phyloP scores from a whole-genome alignment of 768 basidiomycete genomes.

The Boletus sensibilis region DNA sequence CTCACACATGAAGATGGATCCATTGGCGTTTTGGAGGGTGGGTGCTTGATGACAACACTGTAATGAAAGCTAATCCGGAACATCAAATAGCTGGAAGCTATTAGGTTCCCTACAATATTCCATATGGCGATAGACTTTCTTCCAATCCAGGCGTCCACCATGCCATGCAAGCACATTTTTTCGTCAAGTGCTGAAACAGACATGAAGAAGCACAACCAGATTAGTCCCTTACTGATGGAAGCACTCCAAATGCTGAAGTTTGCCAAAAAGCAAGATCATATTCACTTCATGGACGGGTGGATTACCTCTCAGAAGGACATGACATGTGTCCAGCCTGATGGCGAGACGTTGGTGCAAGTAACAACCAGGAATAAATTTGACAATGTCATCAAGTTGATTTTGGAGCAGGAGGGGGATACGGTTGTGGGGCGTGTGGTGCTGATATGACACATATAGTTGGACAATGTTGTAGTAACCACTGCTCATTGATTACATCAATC shows the following conservation, averaged over 20 bases:
- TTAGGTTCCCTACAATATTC: neutral
- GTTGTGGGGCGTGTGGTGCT: neutral
- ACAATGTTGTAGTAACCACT: no score
- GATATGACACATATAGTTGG: no score
- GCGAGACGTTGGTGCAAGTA: neutral
- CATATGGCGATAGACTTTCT: no score
- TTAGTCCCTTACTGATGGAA: neutral
- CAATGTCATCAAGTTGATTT: neutral
- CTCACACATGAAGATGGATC: no score
- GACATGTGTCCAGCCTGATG: neutral
- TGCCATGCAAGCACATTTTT: no score
- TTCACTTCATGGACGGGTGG: neutral
- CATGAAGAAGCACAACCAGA: neutral
- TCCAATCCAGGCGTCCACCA: no score
- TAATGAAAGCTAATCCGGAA: no score
- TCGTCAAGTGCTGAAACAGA: no score
- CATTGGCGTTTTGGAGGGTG: no score
- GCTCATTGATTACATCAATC: no score
- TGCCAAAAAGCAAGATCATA: neutral
- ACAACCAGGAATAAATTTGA: neutral
- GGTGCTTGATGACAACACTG: no score
- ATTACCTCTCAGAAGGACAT: neutral
- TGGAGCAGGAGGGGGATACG: neutral
- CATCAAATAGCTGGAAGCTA: no score
- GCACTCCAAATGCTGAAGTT: neutral